phyloP scores from a whole-genome alignment of 2,329 filamentous ascomycete genomes.

The Fusarium pseudonygamai region DNA sequence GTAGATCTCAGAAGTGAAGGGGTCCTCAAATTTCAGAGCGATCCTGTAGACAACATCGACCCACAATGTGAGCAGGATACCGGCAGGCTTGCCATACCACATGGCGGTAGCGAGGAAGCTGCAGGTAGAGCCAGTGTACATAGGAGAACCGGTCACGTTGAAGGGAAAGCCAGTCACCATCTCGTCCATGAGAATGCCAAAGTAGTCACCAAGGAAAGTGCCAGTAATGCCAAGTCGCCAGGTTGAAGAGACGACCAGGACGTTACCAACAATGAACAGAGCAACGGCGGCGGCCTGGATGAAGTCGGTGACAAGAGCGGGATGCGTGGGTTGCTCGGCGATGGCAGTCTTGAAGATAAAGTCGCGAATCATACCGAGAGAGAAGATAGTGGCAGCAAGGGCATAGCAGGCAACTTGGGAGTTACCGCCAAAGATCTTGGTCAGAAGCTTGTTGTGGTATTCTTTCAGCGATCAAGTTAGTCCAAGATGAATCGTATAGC shows the following conservation, averaged over 20 bases:
- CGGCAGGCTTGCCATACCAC: conserved; percentile 87
- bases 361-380: conserved; percentile 88
- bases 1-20: conserved; percentile 94
- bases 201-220: conserved; percentile 98
- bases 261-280: conserved; percentile 79
- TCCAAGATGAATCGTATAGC: not conserved
- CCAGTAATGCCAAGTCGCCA: conserved; percentile 93
- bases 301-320: conserved; percentile 70
- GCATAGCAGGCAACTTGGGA: conserved; percentile 86
- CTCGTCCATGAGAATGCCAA: conserved; percentile 95
- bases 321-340: conserved; percentile 77
- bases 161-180: conserved; percentile 97
- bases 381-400: conserved; percentile 90
- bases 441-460: conserved; percentile 90
- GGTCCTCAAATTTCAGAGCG: conserved; percentile 88
- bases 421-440: conserved; percentile 83
- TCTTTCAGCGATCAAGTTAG: conserved; percentile 62
- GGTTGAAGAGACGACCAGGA: conserved; percentile 88
- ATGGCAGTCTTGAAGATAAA: conserved; percentile 87
- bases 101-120: conserved; percentile 91
- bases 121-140: conserved; percentile 96
- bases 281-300: conserved; percentile 72
- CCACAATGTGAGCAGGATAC: conserved; percentile 77
- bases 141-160: conserved; percentile 88
- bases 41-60: conserved; percentile 83